Percentiles rank a stretch among this genome's conserved stretches.
phyloP scores from a whole-genome alignment of 139 green algal genomes.

The Zygnema cylindricum region DNA sequence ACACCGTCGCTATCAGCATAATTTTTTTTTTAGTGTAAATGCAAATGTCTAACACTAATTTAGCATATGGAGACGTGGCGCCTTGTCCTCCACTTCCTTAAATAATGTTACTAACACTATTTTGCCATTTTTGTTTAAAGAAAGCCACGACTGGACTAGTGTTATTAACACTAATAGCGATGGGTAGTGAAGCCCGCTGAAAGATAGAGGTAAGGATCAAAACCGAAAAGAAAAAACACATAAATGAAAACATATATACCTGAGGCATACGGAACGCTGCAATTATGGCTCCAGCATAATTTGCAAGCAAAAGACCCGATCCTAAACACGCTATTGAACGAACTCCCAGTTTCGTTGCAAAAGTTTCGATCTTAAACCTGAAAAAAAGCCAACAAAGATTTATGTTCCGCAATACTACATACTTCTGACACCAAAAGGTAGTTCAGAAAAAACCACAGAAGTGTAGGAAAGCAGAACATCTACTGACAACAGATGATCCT shows the following conservation, averaged over 20 bases:
- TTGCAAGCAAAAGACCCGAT: slow-evolving; percentile 81
- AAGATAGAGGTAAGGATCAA: slow-evolving; percentile 8
- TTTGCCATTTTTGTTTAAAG: too few relatives aligned
- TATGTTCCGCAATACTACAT: too few relatives aligned
- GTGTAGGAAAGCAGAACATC: too few relatives aligned
- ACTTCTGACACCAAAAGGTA: too few relatives aligned
- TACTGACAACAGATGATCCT: too few relatives aligned
- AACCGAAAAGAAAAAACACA: not conserved
- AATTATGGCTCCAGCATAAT: slow-evolving; percentile 85
- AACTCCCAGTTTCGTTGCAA: slow-evolving; percentile 88
- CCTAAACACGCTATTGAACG: slow-evolving; percentile 70
- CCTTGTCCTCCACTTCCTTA: not conserved
- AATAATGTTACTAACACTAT: too few relatives aligned
- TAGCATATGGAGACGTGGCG: not conserved
- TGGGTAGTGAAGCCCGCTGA: not conserved
- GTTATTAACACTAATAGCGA: too few relatives aligned
- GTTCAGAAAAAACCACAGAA: too few relatives aligned
- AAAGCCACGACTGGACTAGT: too few relatives aligned
- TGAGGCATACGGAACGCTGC: slow-evolving; percentile 70
- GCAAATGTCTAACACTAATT: not conserved
- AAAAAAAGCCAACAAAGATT: not conserved
- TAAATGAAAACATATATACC: slow-evolving; percentile 27
- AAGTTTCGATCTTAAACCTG: slow-evolving; percentile 84
- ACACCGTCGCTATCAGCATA: too few relatives aligned
- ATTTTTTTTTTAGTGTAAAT: too few relatives aligned